A percentile compares a stretch with the other conserved stretches of the same genome.
phyloP scores from a whole-genome alignment of 768 basidiomycete species.

The Lactifluus pinguis region DNA sequence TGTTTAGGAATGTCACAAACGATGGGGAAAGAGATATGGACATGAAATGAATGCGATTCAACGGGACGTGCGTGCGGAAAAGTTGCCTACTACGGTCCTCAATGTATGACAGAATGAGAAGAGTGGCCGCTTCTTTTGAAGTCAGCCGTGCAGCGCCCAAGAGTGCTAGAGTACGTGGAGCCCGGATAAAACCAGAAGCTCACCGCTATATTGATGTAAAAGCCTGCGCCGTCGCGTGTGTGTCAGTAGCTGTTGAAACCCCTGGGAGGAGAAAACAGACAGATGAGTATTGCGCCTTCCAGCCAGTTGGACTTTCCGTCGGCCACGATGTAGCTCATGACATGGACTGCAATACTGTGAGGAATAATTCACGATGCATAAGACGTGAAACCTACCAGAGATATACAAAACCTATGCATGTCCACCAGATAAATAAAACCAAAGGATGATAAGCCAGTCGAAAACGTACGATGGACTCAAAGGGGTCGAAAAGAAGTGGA shows the following conservation, averaged over 20 bases:
- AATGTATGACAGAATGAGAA: not conserved
- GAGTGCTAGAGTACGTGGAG: constrained; percentile 27
- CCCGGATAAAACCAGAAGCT: constrained; percentile 47
- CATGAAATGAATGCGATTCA: not conserved
- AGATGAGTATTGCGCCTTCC: constrained; percentile 77
- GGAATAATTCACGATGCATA: not conserved
- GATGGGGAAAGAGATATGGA: not conserved
- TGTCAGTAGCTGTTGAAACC: not conserved
- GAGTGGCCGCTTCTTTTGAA: not conserved
- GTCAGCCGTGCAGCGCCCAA: constrained; percentile 22
- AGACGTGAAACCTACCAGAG: constrained; percentile 29
- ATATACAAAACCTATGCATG: constrained; percentile 31
- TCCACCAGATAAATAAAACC: not conserved
- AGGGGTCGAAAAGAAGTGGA: constrained; percentile 79
- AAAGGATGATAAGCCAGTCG: not conserved
- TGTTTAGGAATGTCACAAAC: not conserved
- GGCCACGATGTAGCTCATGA: constrained; percentile 76
- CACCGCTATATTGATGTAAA: constrained; percentile 49
- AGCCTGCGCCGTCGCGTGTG: constrained; percentile 24
- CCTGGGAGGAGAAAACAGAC: constrained; percentile 26
- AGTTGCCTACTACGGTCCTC: not conserved
- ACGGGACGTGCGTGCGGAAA: not conserved
- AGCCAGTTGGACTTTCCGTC: constrained; percentile 92
- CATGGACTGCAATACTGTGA: constrained; percentile 27
- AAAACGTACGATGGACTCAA: constrained; percentile 50